Conservation (phyloP, 495 filamentous ascomycete species). For the Cenococcum geophilum region DNA sequence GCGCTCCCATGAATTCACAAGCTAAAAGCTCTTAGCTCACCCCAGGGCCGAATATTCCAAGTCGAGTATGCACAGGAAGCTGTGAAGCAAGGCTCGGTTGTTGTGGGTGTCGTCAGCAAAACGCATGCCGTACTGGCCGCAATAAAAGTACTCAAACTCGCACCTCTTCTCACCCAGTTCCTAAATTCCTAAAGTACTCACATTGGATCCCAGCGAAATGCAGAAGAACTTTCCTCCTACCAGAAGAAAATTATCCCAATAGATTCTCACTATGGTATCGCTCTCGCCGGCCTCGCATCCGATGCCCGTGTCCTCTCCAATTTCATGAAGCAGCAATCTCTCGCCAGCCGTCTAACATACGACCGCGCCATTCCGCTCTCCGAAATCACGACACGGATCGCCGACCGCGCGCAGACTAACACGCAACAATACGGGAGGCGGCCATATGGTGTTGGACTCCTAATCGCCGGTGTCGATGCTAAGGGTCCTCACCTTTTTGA, state of each 20-base stretch:
- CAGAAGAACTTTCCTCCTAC: constrained; percentile 98
- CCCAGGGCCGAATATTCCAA: constrained; percentile 98
- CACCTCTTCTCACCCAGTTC: no score
- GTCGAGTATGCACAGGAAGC: constrained; percentile 98
- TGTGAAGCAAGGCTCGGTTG: constrained; percentile 97
- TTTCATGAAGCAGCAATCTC: constrained; percentile 99
- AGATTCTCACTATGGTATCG: constrained; percentile 90
- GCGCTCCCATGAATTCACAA: not conserved
- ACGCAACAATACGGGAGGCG: constrained; percentile 96
- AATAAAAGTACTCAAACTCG: constrained; percentile 66
- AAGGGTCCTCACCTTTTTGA: constrained; percentile 93
- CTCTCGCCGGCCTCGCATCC: constrained; percentile 93
- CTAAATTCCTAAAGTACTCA: not conserved
- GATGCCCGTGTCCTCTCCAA: constrained; percentile 99
- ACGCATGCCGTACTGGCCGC: constrained; percentile 95
- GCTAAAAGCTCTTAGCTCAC: constrained; percentile 60
- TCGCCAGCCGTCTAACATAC: constrained; percentile 91
- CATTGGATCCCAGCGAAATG: constrained; percentile 66
- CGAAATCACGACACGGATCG: constrained; percentile 82
- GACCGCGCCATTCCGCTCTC: constrained; percentile 84
- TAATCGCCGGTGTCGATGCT: constrained; percentile 90
- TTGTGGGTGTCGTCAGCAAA: constrained; percentile 94
- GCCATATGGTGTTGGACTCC: constrained; percentile 90
- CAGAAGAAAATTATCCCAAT: constrained; percentile 98
- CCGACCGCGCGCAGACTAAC: constrained; percentile 93